Base-by-base conservation (phyloP, 441 rosid species). In the Macaranga tanarius region DNA sequence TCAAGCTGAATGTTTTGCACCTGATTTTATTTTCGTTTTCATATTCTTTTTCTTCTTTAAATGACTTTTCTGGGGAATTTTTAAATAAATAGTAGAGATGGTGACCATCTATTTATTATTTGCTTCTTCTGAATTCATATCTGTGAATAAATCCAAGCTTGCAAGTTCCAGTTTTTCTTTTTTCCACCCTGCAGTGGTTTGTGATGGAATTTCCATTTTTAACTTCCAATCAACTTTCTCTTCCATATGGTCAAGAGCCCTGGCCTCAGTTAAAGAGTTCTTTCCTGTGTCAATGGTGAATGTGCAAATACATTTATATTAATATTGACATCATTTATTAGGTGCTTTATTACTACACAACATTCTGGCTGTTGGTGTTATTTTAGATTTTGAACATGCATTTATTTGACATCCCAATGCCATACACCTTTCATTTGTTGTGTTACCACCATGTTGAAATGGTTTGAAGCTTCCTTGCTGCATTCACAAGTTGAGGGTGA, bases 91-190 rank as follows among this genome's bases (percentile, higher is more conserved):
- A 15, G 17, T 40, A 25, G 13, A 22, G 22, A 40, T 55, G 20
- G 15, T 28, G 48, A 11, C 25, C 51, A 42, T 62, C 1, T 42
- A n/a, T 65, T n/a, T 15, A 25, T 55, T 54, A 20, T 51, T 28
- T 51, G 16, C 7, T 56, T 56, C 10, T 55, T 56, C 26, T n/a
- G 22, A 9, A 47, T 38, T 69, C 44, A 47, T 20, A 48, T 69
- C n/a, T 62, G 44, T 19, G 6, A 56, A 45, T 56, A 65, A 48
- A 73, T 73, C 34, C 45, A 74, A 31, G 16, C 56, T 23, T 58
- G 17, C 57, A 42, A 10, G 23, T n/a, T 23, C 15, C 26, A 15
- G 0, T 3, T 50, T 19, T 52, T 9, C 10, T 52, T n/a, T n/a
- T 9, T n/a, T 10, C 57, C 19, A 17, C 19, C 51, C n/a, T 64